phyloP scores from a whole-genome alignment of 2,329 filamentous ascomycete genomes.

The Pseudofabraea citricarpa region DNA sequence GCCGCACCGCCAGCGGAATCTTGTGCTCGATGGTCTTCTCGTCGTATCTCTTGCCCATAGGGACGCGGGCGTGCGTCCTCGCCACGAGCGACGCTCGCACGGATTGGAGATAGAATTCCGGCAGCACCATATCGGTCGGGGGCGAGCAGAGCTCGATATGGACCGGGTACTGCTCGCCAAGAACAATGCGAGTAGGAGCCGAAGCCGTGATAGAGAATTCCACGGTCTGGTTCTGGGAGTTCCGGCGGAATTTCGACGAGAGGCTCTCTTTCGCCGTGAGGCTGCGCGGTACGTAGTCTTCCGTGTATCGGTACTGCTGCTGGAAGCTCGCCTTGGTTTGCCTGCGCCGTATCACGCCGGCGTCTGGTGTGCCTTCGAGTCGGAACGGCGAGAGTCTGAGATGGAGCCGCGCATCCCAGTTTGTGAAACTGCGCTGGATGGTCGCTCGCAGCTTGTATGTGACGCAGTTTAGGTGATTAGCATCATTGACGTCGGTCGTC shows the following conservation, averaged over 20 bases:
- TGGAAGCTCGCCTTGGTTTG: not conserved
- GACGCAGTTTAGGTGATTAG: not conserved
- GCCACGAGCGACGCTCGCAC: not conserved
- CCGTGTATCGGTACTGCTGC: not conserved
- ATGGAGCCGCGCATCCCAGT: not conserved
- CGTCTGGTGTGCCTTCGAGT: not conserved
- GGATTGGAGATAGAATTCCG: not conserved
- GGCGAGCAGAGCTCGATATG: not conserved
- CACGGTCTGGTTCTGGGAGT: not conserved
- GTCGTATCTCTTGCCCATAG: not conserved
- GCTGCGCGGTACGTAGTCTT: not conserved
- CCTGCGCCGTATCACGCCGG: not conserved
- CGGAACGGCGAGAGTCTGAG: not conserved
- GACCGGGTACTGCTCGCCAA: not conserved
- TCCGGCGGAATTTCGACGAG: not conserved
- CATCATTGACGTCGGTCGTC: not conserved
- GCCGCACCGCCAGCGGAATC: not conserved
- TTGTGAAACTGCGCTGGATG: not conserved
- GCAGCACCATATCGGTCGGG: not conserved
- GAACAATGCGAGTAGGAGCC: not conserved
- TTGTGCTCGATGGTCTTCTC: not conserved
- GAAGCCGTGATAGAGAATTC: not conserved
- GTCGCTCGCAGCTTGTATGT: not conserved
- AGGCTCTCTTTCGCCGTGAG: not conserved
- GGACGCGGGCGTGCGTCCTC: not conserved